Conservation (phyloP, 495 filamentous ascomycete genomes). For the Neurospora tetrasperma region DNA sequence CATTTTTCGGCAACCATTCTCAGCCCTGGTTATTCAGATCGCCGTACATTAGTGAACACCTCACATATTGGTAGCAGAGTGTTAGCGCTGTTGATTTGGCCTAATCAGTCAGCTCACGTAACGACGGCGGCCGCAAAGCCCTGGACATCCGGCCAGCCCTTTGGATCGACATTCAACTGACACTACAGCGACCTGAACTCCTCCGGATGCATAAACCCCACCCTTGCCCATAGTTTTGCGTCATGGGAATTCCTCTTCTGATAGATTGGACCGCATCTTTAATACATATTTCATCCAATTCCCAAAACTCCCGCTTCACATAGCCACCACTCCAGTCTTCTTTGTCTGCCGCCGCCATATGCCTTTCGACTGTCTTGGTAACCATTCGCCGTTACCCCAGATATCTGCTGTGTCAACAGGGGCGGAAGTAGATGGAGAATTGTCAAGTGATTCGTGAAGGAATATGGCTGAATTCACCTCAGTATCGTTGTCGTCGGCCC, state of each 20-base stretch:
- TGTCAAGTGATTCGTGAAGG: neutral
- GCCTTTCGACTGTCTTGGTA: neutral
- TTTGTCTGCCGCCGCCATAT: neutral
- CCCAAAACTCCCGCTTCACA: neutral
- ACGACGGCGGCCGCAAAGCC: neutral
- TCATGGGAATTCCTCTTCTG: neutral
- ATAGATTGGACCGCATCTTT: neutral
- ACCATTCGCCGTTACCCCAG: neutral
- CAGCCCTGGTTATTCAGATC: neutral
- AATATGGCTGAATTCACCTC: neutral
- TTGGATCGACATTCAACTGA: neutral
- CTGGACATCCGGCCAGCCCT: neutral
- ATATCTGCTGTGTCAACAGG: neutral
- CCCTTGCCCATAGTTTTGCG: neutral
- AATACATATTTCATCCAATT: neutral
- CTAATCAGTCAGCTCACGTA: neutral
- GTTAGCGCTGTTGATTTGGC: neutral
- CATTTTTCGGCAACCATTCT: neutral
- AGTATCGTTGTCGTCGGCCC: slow-evolving; percentile 7
- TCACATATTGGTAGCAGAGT: neutral
- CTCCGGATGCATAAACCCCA: neutral
- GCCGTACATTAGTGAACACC: neutral
- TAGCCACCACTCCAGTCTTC: neutral
- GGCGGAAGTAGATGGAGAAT: neutral
- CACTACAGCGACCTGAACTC: neutral